Percentiles rank a stretch among this genome's conserved stretches.
phyloP scores from a whole-genome alignment of 73 alveolate species.

The Blepharisma stoltei region DNA sequence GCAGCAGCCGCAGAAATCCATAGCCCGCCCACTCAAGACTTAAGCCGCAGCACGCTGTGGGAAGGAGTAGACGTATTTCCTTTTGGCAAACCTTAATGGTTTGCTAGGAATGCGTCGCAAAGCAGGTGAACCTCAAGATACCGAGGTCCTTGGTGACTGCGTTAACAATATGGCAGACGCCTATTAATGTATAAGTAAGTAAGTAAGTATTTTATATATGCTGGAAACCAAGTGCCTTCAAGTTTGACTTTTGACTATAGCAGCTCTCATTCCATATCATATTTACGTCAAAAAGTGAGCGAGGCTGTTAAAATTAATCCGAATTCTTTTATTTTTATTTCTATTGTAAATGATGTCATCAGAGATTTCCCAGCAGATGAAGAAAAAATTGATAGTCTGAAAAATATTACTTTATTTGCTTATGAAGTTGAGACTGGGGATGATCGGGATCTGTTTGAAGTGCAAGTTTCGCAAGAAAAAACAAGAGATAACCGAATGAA shows the following conservation, averaged over 20 bases:
- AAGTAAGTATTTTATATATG: not conserved
- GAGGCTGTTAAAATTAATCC: not conserved
- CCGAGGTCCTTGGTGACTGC: not conserved
- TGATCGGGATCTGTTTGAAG: not conserved
- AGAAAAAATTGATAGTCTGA: not conserved
- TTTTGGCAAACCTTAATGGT: too few relatives aligned
- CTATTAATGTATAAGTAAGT: too few relatives aligned
- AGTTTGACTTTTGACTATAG: not conserved
- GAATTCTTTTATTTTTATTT: not conserved
- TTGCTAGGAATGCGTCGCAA: too few relatives aligned
- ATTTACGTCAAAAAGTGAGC: not conserved
- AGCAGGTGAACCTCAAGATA: not conserved
- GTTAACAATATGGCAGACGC: not conserved
- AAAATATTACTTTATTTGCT: constrained; percentile 6
- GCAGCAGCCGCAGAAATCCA: too few relatives aligned
- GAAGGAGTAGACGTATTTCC: too few relatives aligned
- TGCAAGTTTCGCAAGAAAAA: not conserved
- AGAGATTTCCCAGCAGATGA: not conserved
- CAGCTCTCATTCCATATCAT: not conserved
- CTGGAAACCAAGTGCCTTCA: not conserved
- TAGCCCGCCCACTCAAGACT: too few relatives aligned
- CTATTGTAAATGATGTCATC: constrained; percentile 13
- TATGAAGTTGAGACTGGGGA: not conserved
- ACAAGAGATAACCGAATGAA: not conserved
- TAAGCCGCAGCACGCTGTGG: too few relatives aligned